Base-by-base conservation (phyloP, 768 basidiomycete genomes). In the Tylopilus intermedius region DNA sequence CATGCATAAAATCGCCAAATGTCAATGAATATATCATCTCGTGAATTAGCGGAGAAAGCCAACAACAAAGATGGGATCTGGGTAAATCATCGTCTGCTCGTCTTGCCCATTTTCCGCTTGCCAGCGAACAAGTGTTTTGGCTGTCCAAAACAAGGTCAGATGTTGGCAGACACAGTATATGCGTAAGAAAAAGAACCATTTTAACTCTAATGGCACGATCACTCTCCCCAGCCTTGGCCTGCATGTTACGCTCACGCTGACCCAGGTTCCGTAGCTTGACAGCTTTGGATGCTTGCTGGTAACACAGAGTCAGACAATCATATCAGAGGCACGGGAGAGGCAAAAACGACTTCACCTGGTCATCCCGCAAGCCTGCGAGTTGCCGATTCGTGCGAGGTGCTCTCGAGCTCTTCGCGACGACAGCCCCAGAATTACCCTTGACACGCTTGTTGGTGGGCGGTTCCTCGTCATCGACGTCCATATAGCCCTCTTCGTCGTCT, bases 161-260 rank as follows among this genome's bases (percentile, higher is more conserved):
- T 10, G 10, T 38, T 18, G 6, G 24, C 9, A 27, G 14, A 40
- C 4, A 3, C 46, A 11, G 10, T 0, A 33, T 8, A 42, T 2
- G n/a, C 18, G 18, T n/a, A 11, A 18, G n/a, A 13, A 7, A 11
- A 74, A 78, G 11, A 47, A 90, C 90, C 89, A 88, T 91, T 79
- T 91, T 91, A 57, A 77, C 78, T 64, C 74, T 79, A 72, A 92
- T 92, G 10, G 79, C 79, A 58, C 90, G 83, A 74, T 94, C 92
- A 53, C 81, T 77, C 78, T 99, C 95, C 53, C 90, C 90, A 37
- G 94, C 94, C 67, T 87, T 91, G 24, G 92, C 95, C 41, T 84
- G 78, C 77, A 83, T 82, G 68, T 95, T 95, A 54, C 92, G 86
- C 49, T 80, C 80, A 59, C 95, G 79, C 68, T 95, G 93, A 6